Percentiles rank a stretch among this genome's conserved stretches.
phyloP scores from a whole-genome alignment of 2,329 filamentous ascomycete genomes.

The Teratosphaeria viscida region DNA sequence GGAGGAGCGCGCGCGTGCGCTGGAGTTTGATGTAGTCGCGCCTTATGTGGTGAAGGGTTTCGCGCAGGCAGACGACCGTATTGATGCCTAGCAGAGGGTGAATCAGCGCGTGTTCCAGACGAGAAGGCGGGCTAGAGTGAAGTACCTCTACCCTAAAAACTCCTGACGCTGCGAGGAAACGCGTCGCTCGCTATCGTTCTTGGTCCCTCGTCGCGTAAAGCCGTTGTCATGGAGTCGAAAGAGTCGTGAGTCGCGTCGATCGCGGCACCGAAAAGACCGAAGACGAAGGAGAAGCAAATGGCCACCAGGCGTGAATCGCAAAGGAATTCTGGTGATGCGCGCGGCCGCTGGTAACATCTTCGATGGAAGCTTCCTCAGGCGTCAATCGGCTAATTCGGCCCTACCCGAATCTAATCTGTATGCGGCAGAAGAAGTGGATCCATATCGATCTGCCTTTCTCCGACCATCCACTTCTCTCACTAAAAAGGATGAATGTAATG shows the following conservation, averaged over 20 bases:
- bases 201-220: neutral
- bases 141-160: neutral
- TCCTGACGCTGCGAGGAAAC: neutral
- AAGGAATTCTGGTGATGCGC: neutral
- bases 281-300: neutral
- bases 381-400: neutral
- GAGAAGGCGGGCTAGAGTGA: neutral
- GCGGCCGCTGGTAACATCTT: neutral
- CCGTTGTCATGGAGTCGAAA: neutral
- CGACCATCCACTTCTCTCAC: too few relatives aligned
- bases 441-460: too few relatives aligned
- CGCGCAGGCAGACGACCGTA: neutral
- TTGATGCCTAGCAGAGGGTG: neutral
- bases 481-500: too few relatives aligned
- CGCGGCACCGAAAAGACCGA: neutral
- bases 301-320: neutral
- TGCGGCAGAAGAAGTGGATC: neutral
- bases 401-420: neutral
- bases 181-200: neutral
- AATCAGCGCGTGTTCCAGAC: neutral
- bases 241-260: neutral
- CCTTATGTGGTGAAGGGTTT: neutral
- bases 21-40: neutral
- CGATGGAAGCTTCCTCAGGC: neutral
- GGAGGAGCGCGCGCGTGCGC: neutral